Base-by-base conservation (phyloP, 345 rosid genomes). In the Eucalyptus erythrocorys region DNA sequence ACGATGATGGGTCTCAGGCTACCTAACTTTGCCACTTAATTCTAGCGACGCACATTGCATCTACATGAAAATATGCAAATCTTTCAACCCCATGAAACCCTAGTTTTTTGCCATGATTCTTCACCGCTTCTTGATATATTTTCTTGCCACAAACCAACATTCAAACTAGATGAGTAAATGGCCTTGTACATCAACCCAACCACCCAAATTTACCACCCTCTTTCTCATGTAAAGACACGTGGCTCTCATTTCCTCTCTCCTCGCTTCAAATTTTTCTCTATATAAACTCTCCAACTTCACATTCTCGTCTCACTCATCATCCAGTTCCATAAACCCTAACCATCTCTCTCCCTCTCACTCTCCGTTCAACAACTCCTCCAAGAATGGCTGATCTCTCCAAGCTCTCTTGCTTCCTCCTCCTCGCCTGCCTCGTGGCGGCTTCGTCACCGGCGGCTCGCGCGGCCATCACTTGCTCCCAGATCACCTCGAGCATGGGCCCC, bases 381-480 rank as follows among this genome's bases (percentile, higher is more conserved):
- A 85, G 37, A 51, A 86, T 86, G 87, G 87, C 59, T 21, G 80
- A 59, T 68, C 90, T 90, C 26, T 59, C 76, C 37, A 90, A 89
- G 90, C 19, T 92, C 32, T 87, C 88, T 17, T 87, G 61, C 55
- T 45, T 84, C 55, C 71, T 88, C n/a, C 49, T 91, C 30, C 86
- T 89, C 91, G 53, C 88, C 87, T n/a, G 89, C 90, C 82, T 90
- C 90, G 87, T 57, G 85, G 27, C 49, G 17, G 43, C 71, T 48
- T n/a, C 85, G 15, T 50, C 87, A 68, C 89, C 91, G 13, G 76
- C 88, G 43, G 90, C 92, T 30, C 32, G 86, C 49, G 93, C 91
- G 42, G 90, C 93, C 34, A 30, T 95, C 47, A 11, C 92, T 6
- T 94, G 96, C 30, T 88, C 89, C n/a, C 91, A 89, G 88, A 95